Evolutionary conservation across 179 eudicot genomes (phyloP), one percentile per base, ranked within the genome.

Genomic region (Carnegiea gigantea): DNA sequence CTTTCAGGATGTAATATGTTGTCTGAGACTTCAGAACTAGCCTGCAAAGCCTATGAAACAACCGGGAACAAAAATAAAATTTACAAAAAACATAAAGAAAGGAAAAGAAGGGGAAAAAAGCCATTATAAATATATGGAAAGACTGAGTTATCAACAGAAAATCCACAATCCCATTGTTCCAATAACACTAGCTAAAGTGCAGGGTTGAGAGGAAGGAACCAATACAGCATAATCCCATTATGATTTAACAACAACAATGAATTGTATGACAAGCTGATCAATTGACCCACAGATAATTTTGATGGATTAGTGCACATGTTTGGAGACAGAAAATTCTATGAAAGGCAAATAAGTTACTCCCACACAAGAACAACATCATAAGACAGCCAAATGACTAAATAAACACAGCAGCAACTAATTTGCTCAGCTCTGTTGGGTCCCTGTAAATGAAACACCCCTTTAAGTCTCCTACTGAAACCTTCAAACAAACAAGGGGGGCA

Each of bases 31-130:
- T 89, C 89, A 85, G 88, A 86, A 84, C 93, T 96, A 54, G 86
- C 90, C 87, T 86, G 91, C 88, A 96, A 82, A 82, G 95, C 97
- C 97, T 94, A 83, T 79, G 84, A 74, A 38, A 76, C 13, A 71
- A 60, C 44, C 78, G 67, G 49, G 11, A 81, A 4, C 62, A 62
- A 23, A 33, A n/a, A 28, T 21, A 40, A 40, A 54, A 9, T 65
- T 65, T 65, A 28, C 38, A 15, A 64, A 67, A 43, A 81, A 40
- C 44, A 51, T 51, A 2, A 51, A 51, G 57, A 13, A 3, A 51
- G 57, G 57, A 71, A 68, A 23, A 30, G 21, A 28, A 40, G 30
- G 26, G 46, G 10, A 49, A 46, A 49, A 53, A 40, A 24, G 65
- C n/a, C 1, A 17, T 68, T 17, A 67, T 21, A 65, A 2, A 54